A percentile compares a stretch with the other conserved stretches of the same genome.
phyloP scores from a whole-genome alignment of 305 asterid genomes.

The Fraxinus sp. region DNA sequence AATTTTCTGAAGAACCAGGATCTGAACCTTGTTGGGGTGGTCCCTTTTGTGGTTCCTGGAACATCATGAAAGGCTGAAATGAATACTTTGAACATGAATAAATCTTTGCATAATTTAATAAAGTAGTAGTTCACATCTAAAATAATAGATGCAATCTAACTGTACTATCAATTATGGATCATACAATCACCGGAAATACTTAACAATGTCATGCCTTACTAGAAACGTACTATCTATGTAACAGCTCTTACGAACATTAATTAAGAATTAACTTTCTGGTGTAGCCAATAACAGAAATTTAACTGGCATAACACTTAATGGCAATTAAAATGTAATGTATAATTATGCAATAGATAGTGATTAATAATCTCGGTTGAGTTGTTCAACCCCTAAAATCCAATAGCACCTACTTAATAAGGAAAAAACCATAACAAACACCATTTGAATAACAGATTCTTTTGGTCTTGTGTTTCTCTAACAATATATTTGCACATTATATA shows the following conservation, averaged over 20 bases:
- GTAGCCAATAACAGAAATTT: not conserved
- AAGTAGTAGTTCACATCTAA: not conserved
- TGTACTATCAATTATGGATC: not conserved
- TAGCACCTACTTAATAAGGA: not conserved
- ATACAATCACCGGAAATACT: not conserved
- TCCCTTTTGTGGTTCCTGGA: slow-evolving; percentile 40
- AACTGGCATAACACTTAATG: not conserved
- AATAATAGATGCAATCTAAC: slow-evolving; percentile 9
- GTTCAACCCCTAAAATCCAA: not conserved
- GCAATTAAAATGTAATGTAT: not conserved
- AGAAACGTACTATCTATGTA: not conserved
- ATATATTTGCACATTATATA: not conserved
- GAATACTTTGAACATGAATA: not conserved
- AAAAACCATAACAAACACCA: not conserved
- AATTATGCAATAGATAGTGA: not conserved
- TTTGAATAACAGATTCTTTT: not conserved
- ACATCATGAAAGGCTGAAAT: not conserved
- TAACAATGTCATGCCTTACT: not conserved
- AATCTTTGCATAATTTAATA: slow-evolving; percentile 6
- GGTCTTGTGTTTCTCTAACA: not conserved
- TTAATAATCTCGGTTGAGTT: not conserved
- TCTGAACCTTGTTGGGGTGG: slow-evolving; percentile 42
- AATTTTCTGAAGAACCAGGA: slow-evolving; percentile 58
- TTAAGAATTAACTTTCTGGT: not conserved
- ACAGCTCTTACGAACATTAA: not conserved